phyloP scores from a whole-genome alignment of 2,329 filamentous ascomycete species.

The Myriosclerotinia scirpicola region DNA sequence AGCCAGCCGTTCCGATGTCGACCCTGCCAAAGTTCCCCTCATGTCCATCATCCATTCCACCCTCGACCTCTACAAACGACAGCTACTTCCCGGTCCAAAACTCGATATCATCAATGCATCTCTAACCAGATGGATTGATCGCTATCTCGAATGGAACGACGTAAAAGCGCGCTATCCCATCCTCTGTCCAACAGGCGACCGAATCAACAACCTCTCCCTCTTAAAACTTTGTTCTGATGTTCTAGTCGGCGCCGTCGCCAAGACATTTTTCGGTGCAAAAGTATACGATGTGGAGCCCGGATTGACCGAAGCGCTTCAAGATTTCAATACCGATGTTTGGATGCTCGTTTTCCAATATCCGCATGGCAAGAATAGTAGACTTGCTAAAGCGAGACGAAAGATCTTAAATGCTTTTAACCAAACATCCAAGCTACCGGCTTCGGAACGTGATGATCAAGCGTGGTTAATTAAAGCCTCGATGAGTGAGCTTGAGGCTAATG shows the following conservation, averaged over 20 bases:
- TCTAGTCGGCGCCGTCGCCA: neutral
- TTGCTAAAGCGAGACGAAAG: neutral
- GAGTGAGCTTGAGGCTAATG: too few species aligned
- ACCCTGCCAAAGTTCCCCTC: too few species aligned
- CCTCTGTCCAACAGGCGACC: neutral
- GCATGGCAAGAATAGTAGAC: neutral
- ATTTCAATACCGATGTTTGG: neutral
- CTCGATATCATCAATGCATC: neutral
- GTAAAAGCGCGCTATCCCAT: neutral
- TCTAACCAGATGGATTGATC: neutral
- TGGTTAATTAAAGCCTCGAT: too few species aligned
- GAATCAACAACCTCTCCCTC: neutral
- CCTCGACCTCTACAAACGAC: neutral
- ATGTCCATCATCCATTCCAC: too few species aligned
- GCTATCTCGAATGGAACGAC: neutral
- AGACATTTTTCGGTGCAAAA: neutral
- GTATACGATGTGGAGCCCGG: neutral
- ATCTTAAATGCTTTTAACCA: neutral
- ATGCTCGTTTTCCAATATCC: neutral
- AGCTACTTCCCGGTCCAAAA: neutral
- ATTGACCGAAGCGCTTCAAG: neutral
- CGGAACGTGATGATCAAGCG: too few species aligned
- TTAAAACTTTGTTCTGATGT: neutral
- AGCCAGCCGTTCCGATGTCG: too few species aligned
- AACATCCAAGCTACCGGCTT: too few species aligned